Conservation (phyloP, 441 rosid species). For the Omphalea diandra region DNA sequence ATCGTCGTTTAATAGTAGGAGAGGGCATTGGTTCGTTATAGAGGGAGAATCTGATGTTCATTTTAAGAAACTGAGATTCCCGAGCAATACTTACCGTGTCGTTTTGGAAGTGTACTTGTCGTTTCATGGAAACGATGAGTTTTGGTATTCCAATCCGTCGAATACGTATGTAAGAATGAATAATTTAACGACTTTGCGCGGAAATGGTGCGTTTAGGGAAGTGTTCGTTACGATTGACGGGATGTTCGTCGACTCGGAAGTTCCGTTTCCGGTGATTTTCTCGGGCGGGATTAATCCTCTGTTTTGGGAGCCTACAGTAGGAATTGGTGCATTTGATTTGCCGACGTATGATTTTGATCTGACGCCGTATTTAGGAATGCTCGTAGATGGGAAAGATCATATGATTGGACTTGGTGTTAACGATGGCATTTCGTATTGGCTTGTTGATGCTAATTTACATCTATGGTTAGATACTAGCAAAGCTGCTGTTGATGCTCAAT, state of each 20-base stretch:
- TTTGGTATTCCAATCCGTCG: slow-evolving; percentile 92
- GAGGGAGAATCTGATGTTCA: slow-evolving; percentile 44
- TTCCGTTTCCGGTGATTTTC: slow-evolving; percentile 76
- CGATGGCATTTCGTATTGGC: slow-evolving; percentile 72
- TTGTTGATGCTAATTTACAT: slow-evolving; percentile 80
- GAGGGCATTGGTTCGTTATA: slow-evolving; percentile 65
- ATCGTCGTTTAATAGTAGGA: slow-evolving; percentile 28
- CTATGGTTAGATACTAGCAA: slow-evolving; percentile 62
- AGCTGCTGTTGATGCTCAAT: slow-evolving; percentile 39
- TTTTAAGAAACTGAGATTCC: slow-evolving; percentile 46
- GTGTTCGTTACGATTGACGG: slow-evolving; percentile 69
- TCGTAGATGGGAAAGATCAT: slow-evolving; percentile 61
- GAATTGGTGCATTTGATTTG: slow-evolving; percentile 66
- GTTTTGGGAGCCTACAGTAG: slow-evolving; percentile 81
- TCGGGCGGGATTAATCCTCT: slow-evolving; percentile 85
- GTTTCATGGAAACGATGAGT: slow-evolving; percentile 83
- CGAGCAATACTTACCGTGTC: slow-evolving; percentile 47
- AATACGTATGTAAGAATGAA: slow-evolving; percentile 54
- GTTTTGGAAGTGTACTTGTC: slow-evolving; percentile 69
- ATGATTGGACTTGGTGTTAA: slow-evolving; percentile 51
- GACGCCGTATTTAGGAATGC: slow-evolving; percentile 64
- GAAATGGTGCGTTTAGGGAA: slow-evolving; percentile 74
- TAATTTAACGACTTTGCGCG: slow-evolving; percentile 55
- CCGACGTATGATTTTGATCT: slow-evolving; percentile 73
- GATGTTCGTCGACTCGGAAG: slow-evolving; percentile 58